Percentiles rank a stretch among this genome's conserved stretches.
Conservation (phyloP, 371 early-diverging fungal genomes). For the Gilbertella persicaria region DNA sequence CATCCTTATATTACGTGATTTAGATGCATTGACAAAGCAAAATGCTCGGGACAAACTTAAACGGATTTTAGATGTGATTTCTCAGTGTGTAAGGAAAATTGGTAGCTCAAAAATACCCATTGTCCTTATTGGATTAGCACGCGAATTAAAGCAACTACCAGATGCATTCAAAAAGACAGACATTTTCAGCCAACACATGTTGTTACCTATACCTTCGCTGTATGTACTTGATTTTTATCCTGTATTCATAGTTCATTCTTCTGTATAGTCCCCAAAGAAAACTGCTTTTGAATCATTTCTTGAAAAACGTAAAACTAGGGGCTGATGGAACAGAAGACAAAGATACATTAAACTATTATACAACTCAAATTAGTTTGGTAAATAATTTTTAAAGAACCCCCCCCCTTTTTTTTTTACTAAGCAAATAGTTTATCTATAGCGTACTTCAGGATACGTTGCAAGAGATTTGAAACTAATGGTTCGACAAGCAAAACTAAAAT, state of each 20-base stretch:
- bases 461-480: slow-evolving; percentile 54
- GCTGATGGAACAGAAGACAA: not conserved
- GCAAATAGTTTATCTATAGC: slow-evolving; percentile 17
- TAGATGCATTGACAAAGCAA: slow-evolving; percentile 21
- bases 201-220: slow-evolving; percentile 43
- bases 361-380: slow-evolving; percentile 37
- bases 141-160: slow-evolving; percentile 27
- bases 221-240: slow-evolving; percentile 9
- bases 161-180: slow-evolving; percentile 32
- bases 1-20: slow-evolving; percentile 28
- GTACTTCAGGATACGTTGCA: slow-evolving; percentile 66
- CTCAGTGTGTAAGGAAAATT: slow-evolving; percentile 22
- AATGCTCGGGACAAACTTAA: slow-evolving; percentile 19
- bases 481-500: slow-evolving; percentile 48
- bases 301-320: slow-evolving; percentile 12
- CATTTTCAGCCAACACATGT: slow-evolving; percentile 43
- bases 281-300: slow-evolving; percentile 14
- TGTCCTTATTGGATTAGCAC: slow-evolving; percentile 38
- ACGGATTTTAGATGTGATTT: slow-evolving; percentile 17
- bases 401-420: not conserved
- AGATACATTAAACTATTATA: slow-evolving; percentile 15
- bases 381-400: not conserved
- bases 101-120: slow-evolving; percentile 12
- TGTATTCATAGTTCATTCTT: not conserved
- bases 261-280: slow-evolving; percentile 31